Evolutionary conservation across 148 eudicot species (phyloP), one percentile per base, ranked within the genome.

Genomic region (Beta vulgaris): DNA sequence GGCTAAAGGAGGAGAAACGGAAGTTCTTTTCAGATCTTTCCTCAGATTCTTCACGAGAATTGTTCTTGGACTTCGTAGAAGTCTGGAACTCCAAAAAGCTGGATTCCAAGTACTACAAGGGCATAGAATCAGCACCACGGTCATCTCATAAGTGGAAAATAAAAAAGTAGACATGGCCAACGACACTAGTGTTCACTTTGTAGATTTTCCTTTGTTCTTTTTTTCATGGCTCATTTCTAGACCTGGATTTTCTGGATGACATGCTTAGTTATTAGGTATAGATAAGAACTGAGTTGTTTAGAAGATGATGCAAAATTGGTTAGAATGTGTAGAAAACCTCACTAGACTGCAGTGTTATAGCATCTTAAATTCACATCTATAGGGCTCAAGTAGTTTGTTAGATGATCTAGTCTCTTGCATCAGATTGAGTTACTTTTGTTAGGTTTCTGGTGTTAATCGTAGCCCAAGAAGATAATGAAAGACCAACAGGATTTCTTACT

Each of bases 91-190:
- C 81, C 62, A 48, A 80, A 51, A 85, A 81, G 75, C 94, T 95
- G 12, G 84, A 86, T 40, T 58, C 87, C 36, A 89, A 78, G 78
- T 92, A 92, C 80, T 95, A 95, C 44, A 86, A 88, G 72, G 99
- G 99, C 83, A 89, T 95, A 57, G 76, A 76, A 13, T 77, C 85
- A 21, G 98, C 78, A 7, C 89, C 98, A 46, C 86, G 99, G 65
- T 77, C 98, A 66, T 86, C 99, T 71, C 98, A 95, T 55, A 82
- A 81, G 42, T 95, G 99, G 99, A 95, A 89, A 68, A 86, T 95
- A 31, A 90, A 78, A 76, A 15, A 73, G 36, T 85, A 82, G 80
- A 25, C 31, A 31, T 21, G 42, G 21, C 25, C 72, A 40, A n/a
- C 63, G 4, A 26, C 51, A 19, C 9, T 57, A 46, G n/a, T n/a